Evolutionary conservation across 257 asterid species (phyloP).

Genomic region (Solanum acaule): DNA sequence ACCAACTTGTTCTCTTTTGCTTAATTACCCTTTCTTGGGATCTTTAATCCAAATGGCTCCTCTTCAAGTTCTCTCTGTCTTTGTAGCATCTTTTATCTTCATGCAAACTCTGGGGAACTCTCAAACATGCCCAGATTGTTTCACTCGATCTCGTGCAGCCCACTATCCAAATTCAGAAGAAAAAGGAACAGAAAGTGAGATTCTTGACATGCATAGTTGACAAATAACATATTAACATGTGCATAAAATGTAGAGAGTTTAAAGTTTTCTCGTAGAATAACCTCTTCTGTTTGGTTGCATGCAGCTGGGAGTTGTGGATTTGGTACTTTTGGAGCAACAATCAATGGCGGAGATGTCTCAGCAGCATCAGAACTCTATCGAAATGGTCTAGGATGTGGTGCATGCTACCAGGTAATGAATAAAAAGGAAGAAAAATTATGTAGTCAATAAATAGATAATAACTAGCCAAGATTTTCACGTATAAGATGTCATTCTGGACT

Average conservation of each 20-base stretch:
- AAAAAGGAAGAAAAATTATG: neutral
- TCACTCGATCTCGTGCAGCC: conserved; percentile 55
- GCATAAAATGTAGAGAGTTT: neutral
- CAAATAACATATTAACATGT: neutral
- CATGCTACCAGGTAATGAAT: conserved; percentile 63
- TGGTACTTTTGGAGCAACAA: conserved; percentile 63
- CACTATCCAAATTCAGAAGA: conserved; percentile 64
- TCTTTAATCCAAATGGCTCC: conserved; percentile 14
- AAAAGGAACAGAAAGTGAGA: conserved; percentile 69
- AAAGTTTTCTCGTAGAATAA: neutral
- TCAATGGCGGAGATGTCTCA: conserved; percentile 67
- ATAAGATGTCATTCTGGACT: neutral
- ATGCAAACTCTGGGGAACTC: conserved; percentile 28
- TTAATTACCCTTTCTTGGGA: neutral
- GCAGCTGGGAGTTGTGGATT: conserved; percentile 77
- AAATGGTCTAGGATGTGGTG: conserved; percentile 75
- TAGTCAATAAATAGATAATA: neutral
- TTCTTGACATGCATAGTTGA: neutral
- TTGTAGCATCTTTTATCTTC: conserved; percentile 27
- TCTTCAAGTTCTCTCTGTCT: conserved; percentile 6
- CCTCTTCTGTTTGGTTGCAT: neutral
- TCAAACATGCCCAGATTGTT: conserved; percentile 50
- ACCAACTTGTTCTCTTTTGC: conserved; percentile 8
- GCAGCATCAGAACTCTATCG: conserved; percentile 70
- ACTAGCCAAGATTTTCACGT: neutral